A percentile compares a stretch with the other conserved stretches of the same genome.
Conservation (phyloP, 192 early-diverging fungal species). For the Coemansia sp. region DNA sequence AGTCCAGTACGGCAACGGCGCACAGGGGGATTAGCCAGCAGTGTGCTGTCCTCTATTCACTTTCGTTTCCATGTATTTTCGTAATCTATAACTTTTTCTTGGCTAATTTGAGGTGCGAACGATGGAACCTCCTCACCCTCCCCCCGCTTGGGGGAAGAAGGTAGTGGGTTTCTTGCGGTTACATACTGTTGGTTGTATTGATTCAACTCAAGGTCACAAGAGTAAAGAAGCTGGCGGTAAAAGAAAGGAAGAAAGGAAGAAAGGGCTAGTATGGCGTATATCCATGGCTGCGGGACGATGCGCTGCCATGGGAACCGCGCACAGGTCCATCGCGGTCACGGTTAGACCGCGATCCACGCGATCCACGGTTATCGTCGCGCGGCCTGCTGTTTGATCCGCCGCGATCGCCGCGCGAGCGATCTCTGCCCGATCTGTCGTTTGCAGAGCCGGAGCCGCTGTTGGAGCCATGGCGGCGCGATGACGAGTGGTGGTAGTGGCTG, state of each 20-base stretch:
- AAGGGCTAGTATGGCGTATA: constrained; percentile 39
- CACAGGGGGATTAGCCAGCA: constrained; percentile 12
- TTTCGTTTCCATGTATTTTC: no score
- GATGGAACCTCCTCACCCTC: no score
- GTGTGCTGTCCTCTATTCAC: neutral
- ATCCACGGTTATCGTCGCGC: constrained; percentile 30
- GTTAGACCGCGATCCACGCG: constrained; percentile 15
- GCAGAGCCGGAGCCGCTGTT: constrained; percentile 6
- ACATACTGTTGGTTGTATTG: neutral
- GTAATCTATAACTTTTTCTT: neutral
- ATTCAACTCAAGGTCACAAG: constrained; percentile 12
- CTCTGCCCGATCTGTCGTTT: constrained; percentile 27
- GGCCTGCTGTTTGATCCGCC: constrained; percentile 15
- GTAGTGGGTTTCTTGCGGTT: no score
- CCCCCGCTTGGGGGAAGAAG: no score
- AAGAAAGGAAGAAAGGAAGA: neutral
- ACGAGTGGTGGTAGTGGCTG: constrained; percentile 28
- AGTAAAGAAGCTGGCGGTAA: neutral
- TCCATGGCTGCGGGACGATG: constrained; percentile 35
- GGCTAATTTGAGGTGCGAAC: no score
- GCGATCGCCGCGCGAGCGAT: constrained; percentile 32
- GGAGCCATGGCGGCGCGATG: constrained; percentile 34
- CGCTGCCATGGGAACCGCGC: constrained; percentile 27
- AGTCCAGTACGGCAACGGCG: constrained; percentile 32
- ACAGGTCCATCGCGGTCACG: constrained; percentile 50